phyloP scores from a whole-genome alignment of 1,284 basidiomycete species.

The Tilletia setariae region DNA sequence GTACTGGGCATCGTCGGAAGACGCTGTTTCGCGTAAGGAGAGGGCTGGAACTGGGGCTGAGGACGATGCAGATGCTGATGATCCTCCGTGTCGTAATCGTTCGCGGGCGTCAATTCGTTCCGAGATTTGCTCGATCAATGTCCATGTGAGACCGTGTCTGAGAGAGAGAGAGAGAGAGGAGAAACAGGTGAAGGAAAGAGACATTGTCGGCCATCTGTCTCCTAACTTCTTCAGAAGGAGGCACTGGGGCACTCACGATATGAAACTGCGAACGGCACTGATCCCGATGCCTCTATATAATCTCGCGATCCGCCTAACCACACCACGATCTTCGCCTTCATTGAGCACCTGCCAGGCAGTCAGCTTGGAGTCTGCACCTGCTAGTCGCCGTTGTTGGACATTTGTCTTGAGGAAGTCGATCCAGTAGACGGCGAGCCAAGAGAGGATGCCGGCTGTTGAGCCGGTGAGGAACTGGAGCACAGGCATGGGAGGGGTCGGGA shows the following conservation, averaged over 20 bases:
- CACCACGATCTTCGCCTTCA: constrained; percentile 61
- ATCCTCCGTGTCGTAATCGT: neutral
- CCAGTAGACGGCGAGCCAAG: constrained; percentile 51
- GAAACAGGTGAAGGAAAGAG: neutral
- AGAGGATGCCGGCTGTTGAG: constrained; percentile 45
- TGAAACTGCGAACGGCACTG: constrained; percentile 49
- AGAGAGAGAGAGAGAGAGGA: neutral
- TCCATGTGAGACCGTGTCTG: constrained; percentile 52
- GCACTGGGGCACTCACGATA: constrained; percentile 29
- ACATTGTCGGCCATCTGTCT: neutral
- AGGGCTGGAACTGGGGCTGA: neutral
- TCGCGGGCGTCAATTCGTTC: constrained; percentile 27
- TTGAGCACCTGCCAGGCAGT: constrained; percentile 67
- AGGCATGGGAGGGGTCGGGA: constrained; percentile 32
- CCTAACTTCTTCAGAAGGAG: too few species aligned
- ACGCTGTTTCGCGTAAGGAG: neutral
- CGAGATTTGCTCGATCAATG: constrained; percentile 47
- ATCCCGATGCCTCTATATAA: constrained; percentile 51
- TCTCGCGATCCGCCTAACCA: constrained; percentile 35
- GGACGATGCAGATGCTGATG: neutral
- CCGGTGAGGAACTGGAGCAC: constrained; percentile 50
- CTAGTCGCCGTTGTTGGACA: constrained; percentile 79
- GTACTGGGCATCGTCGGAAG: neutral
- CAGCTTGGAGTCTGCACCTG: constrained; percentile 68
- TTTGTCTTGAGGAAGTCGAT: constrained; percentile 80